These are phyloP conservation scores for Fonsecaea nubica DNA, from an alignment of 2,329 filamentous ascomycete species.

Conservation along the genomic window DNA sequence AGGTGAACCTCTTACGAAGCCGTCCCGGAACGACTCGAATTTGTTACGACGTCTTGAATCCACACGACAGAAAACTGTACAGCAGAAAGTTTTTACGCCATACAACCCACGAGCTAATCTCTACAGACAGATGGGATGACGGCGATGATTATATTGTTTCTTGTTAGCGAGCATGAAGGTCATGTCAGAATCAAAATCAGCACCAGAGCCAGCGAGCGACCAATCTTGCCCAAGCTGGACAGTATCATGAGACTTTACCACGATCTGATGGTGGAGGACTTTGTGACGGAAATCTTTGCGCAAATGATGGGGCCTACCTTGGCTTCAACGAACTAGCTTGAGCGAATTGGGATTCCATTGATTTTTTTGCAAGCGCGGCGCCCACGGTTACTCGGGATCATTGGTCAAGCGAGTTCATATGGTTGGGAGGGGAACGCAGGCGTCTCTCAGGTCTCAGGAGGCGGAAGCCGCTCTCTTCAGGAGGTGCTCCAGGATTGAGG, in stretches of 20 bases:
- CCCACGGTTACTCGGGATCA: conserved; percentile 5
- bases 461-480: background rate
- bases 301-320: background rate
- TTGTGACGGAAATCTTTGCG: background rate
- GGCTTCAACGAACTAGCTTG: conserved; percentile 2
- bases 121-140: conserved; percentile 6
- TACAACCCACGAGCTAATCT: conserved; percentile 4
- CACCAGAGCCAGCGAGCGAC: conserved; percentile 17
- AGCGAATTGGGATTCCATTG: conserved; percentile 6
- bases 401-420: background rate
- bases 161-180: conserved; percentile 11
- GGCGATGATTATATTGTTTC: conserved; percentile 13
- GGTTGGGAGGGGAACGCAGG: background rate
- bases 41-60: conserved; percentile 1
- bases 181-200: conserved; percentile 11
- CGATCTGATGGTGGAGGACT: conserved; percentile 16
- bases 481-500: conserved; percentile 2
- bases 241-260: conserved; percentile 20
- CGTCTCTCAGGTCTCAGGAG: background rate
- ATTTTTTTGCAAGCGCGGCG: conserved; percentile 22
- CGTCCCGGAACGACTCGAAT: conserved; percentile 7
- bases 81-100: conserved; percentile 4
- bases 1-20: conserved; percentile 3
- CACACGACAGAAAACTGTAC: conserved; percentile 10
- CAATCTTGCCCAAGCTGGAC: conserved; percentile 9